phyloP scores from a whole-genome alignment of 1,284 basidiomycete species.

The Cryptococcus sp. region DNA sequence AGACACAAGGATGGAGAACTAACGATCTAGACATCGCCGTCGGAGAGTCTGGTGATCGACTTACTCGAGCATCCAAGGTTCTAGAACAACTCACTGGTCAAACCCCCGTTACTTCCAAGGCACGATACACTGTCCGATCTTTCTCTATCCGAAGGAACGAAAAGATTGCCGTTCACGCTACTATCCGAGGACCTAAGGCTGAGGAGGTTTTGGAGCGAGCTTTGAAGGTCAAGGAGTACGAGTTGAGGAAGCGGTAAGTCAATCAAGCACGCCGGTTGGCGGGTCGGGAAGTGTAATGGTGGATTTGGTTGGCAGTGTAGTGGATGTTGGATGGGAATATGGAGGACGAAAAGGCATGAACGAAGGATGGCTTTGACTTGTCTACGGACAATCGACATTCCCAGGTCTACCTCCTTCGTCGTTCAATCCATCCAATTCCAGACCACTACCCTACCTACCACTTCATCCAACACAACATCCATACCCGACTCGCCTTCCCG shows the following conservation, averaged over 20 bases:
- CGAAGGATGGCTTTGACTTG: too few relatives aligned
- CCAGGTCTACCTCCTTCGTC: too few relatives aligned
- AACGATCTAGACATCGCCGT: slow-evolving; percentile 88
- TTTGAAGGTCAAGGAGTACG: slow-evolving; percentile 99
- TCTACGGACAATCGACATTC: too few relatives aligned
- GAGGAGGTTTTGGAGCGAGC: slow-evolving; percentile 99
- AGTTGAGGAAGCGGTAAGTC: slow-evolving; percentile 59
- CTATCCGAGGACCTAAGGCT: slow-evolving; percentile 98
- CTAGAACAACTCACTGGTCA: slow-evolving; percentile 99
- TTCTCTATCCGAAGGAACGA: slow-evolving; percentile 99
- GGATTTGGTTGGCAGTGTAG: too few relatives aligned
- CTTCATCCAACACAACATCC: too few relatives aligned
- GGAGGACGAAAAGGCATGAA: too few relatives aligned
- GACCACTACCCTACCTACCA: too few relatives aligned
- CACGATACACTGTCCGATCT: slow-evolving; percentile 97
- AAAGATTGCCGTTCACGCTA: slow-evolving; percentile 99
- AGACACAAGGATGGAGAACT: slow-evolving; percentile 1
- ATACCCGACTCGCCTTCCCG: too few relatives aligned
- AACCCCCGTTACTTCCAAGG: slow-evolving; percentile 98
- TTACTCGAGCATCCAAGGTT: slow-evolving; percentile 98
- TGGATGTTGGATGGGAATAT: too few relatives aligned
- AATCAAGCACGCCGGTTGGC: not conserved
- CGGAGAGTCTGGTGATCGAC: slow-evolving; percentile 98
- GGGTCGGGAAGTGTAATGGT: too few relatives aligned
- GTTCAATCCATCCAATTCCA: too few relatives aligned